These are phyloP conservation scores for Nematocida ausubeli DNA, from an alignment of 371 early-diverging fungal genomes.

Conservation along the genomic window DNA sequence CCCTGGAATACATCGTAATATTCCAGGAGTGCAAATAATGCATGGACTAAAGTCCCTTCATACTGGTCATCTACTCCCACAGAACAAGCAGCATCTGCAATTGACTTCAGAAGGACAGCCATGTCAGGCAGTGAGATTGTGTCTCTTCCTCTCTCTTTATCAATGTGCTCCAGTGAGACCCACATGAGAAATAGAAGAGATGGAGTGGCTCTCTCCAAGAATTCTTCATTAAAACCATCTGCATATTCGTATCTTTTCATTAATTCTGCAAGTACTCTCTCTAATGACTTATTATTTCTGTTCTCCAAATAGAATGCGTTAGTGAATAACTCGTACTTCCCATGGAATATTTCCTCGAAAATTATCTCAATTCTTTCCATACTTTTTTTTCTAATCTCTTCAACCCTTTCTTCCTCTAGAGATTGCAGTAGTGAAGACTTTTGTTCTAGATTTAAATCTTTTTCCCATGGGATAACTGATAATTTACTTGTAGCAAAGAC, in stretches of 20 bases:
- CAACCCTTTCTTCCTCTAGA: slow-evolving; percentile 34
- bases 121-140: slow-evolving; percentile 26
- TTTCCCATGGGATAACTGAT: slow-evolving; percentile 16
- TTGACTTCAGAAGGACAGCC: slow-evolving; percentile 30
- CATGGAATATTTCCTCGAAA: slow-evolving; percentile 42
- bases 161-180: slow-evolving; percentile 36
- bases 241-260: slow-evolving; percentile 57
- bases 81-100: slow-evolving; percentile 25
- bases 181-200: slow-evolving; percentile 49
- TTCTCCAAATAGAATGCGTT: slow-evolving; percentile 48
- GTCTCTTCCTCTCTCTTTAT: slow-evolving; percentile 44
- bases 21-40: slow-evolving; percentile 38
- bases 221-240: slow-evolving; percentile 40
- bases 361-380: slow-evolving; percentile 39
- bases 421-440: slow-evolving; percentile 2
- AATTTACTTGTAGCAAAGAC: slow-evolving; percentile 37
- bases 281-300: slow-evolving; percentile 30
- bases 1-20: slow-evolving; percentile 51
- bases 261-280: slow-evolving; percentile 30
- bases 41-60: slow-evolving; percentile 21
- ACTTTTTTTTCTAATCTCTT: slow-evolving; percentile 31
- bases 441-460: slow-evolving; percentile 3
- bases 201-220: slow-evolving; percentile 33
- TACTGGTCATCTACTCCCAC: not conserved
- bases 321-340: slow-evolving; percentile 35